phyloP scores from a whole-genome alignment of 495 filamentous ascomycete genomes.

The Daldinia vernicosa region DNA sequence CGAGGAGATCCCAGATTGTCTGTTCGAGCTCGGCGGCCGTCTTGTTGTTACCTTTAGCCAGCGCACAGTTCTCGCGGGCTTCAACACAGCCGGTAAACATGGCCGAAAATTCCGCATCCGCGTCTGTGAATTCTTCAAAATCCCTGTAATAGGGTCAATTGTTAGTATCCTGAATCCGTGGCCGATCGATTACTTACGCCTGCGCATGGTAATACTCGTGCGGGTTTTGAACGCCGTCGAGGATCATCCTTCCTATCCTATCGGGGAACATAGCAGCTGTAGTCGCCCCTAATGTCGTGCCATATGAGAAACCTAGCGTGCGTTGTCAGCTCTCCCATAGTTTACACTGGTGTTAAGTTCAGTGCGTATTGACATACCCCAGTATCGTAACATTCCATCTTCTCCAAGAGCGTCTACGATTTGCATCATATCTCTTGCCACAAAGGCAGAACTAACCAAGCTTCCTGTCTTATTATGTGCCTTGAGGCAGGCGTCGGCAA shows the following conservation, averaged over 20 bases:
- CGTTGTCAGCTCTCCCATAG: background rate
- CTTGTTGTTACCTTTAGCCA: conserved; percentile 41
- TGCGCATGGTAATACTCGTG: conserved; percentile 52
- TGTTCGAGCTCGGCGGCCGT: conserved; percentile 50
- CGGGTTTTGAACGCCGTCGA: conserved; percentile 55
- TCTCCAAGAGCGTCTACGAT: conserved; percentile 55
- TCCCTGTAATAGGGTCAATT: conserved; percentile 15
- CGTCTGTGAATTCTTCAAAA: conserved; percentile 43
- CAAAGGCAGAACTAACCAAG: conserved; percentile 44
- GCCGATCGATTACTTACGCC: conserved; percentile 8
- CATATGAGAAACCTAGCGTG: conserved; percentile 53
- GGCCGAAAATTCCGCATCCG: conserved; percentile 47
- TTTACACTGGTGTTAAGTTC: background rate
- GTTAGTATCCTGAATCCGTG: background rate
- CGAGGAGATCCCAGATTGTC: conserved; percentile 43
- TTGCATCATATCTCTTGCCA: conserved; percentile 55
- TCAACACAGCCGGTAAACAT: conserved; percentile 48
- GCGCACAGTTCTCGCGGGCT: conserved; percentile 42
- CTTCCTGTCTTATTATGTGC: conserved; percentile 24
- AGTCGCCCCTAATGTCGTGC: conserved; percentile 54
- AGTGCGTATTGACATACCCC: conserved; percentile 47
- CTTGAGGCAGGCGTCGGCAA: conserved; percentile 19
- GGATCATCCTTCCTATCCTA: conserved; percentile 51
- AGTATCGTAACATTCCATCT: conserved; percentile 57
- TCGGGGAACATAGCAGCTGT: conserved; percentile 58